These are phyloP conservation scores for Russula abietina DNA, from an alignment of 768 basidiomycete species.

Conservation along the genomic window DNA sequence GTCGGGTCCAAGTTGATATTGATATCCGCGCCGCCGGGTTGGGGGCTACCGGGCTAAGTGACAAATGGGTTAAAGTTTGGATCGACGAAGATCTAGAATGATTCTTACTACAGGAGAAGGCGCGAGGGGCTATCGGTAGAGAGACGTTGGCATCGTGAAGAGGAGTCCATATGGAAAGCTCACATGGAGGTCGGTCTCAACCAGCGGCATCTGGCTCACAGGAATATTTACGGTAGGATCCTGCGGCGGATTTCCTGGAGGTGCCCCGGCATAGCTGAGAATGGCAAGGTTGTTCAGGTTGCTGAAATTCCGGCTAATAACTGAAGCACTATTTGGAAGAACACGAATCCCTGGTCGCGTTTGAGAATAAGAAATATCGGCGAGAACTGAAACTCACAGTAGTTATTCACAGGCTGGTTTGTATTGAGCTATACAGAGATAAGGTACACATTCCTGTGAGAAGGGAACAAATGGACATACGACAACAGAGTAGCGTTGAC, in stretches of 20 bases:
- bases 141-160: background rate
- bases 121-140: background rate
- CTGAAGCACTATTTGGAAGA: background rate
- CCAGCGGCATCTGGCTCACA: background rate
- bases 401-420: slow-evolving; percentile 25
- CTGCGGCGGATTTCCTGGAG: slow-evolving; percentile 7
- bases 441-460: background rate
- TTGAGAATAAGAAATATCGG: slow-evolving; percentile 17
- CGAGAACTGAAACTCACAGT: background rate
- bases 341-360: slow-evolving; percentile 16
- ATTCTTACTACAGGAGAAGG: background rate
- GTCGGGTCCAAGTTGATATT: slow-evolving; percentile 8
- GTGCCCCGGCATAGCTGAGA: slow-evolving; percentile 23
- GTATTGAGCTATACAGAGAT: slow-evolving; percentile 16
- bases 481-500: slow-evolving; percentile 30
- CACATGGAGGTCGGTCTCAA: slow-evolving; percentile 21
- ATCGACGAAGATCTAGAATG: background rate
- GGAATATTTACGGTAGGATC: slow-evolving; percentile 4
- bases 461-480: slow-evolving; percentile 13
- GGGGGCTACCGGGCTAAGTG: slow-evolving; percentile 9
- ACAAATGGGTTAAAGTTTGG: background rate
- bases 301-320: background rate
- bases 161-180: background rate
- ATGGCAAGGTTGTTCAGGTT: slow-evolving; percentile 9
- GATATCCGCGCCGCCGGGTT: slow-evolving; percentile 21